These are phyloP conservation scores for Dimargaris xerosporica DNA, from an alignment of 192 early-diverging fungal genomes.

Conservation along the genomic window DNA sequence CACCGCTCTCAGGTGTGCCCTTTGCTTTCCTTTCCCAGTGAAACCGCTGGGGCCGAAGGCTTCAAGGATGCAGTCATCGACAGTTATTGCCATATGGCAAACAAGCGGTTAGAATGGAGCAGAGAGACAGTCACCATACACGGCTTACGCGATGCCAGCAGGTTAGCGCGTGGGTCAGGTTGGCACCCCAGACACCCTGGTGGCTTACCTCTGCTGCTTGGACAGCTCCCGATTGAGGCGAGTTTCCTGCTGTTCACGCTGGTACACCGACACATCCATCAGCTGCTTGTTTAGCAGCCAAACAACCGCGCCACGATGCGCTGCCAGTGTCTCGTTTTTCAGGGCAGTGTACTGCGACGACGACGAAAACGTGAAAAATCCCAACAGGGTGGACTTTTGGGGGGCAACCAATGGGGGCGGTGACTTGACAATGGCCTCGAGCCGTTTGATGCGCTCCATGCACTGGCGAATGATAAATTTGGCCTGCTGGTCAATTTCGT, in stretches of 20 bases:
- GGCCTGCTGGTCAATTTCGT: conserved; percentile 49
- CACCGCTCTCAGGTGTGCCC: too few relatives aligned
- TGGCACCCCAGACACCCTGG: too few relatives aligned
- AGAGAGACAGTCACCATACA: too few relatives aligned
- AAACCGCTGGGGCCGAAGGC: too few relatives aligned
- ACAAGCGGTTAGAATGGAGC: too few relatives aligned
- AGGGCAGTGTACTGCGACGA: conserved; percentile 20
- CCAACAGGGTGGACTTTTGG: conserved; percentile 20
- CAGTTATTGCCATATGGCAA: too few relatives aligned
- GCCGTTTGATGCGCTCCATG: conserved; percentile 36
- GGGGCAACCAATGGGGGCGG: conserved; percentile 13
- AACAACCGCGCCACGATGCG: conserved; percentile 48
- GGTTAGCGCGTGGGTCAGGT: too few relatives aligned
- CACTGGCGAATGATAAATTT: conserved; percentile 39
- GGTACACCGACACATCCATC: conserved; percentile 43
- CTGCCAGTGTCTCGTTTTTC: conserved; percentile 38
- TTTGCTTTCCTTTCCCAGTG: too few relatives aligned
- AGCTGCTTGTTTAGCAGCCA: conserved; percentile 52
- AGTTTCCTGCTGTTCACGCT: conserved; percentile 55
- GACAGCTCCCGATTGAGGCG: conserved; percentile 48
- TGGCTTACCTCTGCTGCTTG: conserved; percentile 50
- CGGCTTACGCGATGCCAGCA: too few relatives aligned
- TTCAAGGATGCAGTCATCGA: too few relatives aligned
- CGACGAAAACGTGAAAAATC: conserved; percentile 24
- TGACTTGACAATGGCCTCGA: conserved; percentile 34